These are phyloP conservation scores for Aspergillus fructus DNA, from an alignment of 2,329 filamentous ascomycete genomes.

Conservation along the genomic window DNA sequence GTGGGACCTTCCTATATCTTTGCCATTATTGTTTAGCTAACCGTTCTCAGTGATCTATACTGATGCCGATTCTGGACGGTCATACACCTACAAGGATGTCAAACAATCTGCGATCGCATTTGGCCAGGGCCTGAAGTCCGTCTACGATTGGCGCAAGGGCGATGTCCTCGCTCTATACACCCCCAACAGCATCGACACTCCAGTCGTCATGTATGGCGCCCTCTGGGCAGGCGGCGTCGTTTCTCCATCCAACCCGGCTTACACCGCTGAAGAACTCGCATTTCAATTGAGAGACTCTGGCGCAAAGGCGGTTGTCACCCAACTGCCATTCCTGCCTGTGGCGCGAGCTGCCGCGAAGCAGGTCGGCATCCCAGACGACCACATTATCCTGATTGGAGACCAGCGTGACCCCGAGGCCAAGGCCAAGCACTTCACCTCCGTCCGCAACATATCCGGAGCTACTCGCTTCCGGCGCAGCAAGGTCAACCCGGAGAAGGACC, in stretches of 20 bases:
- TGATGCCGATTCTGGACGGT: constrained; percentile 67
- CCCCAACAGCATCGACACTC: constrained; percentile 82
- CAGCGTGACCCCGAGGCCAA: constrained; percentile 54
- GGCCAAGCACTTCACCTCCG: constrained; percentile 70
- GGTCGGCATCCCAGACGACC: constrained; percentile 68
- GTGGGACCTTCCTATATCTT: constrained; percentile 37
- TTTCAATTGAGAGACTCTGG: constrained; percentile 79
- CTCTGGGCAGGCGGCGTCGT: constrained; percentile 80
- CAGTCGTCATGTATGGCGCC: constrained; percentile 72
- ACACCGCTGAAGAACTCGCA: constrained; percentile 78
- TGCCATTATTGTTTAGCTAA: constrained; percentile 8
- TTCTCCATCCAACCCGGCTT: constrained; percentile 85
- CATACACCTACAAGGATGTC: constrained; percentile 70
- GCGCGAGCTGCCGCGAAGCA: constrained; percentile 67
- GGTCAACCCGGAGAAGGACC: constrained; percentile 67
- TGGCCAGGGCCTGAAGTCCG: constrained; percentile 71
- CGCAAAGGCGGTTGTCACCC: constrained; percentile 74
- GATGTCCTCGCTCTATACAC: constrained; percentile 82
- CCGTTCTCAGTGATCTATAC: constrained; percentile 67
- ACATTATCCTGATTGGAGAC: constrained; percentile 73
- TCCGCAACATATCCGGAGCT: constrained; percentile 63
- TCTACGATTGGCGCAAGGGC: constrained; percentile 76
- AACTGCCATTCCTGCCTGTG: constrained; percentile 63
- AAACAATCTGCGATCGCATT: constrained; percentile 69
- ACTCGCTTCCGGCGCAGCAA: constrained; percentile 60